phyloP scores from a whole-genome alignment of 352 stramenopile genomes.

The Hyaloperonospora brassicae region DNA sequence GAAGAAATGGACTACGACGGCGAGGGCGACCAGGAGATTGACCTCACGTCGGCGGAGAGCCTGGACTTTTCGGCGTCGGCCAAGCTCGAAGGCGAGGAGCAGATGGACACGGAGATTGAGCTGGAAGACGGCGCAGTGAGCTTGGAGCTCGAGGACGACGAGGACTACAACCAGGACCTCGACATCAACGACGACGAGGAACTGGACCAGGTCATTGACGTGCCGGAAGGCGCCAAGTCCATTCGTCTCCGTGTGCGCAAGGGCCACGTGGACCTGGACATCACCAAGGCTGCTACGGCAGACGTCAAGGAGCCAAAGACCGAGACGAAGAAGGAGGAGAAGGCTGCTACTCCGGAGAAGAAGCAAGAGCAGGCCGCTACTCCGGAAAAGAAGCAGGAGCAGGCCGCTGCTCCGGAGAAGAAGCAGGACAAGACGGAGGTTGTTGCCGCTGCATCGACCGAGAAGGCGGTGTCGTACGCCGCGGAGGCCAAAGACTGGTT shows the following conservation, averaged over 20 bases:
- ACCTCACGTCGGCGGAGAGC: slow-evolving; percentile 15
- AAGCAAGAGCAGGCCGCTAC: slow-evolving; percentile 6
- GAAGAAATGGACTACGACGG: slow-evolving; percentile 28
- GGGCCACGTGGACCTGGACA: slow-evolving; percentile 43
- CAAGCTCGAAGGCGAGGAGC: slow-evolving; percentile 21
- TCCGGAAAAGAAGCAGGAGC: slow-evolving; percentile 5
- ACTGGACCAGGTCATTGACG: slow-evolving; percentile 42
- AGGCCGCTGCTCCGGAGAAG: neutral
- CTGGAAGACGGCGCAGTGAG: slow-evolving; percentile 30
- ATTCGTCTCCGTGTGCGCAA: slow-evolving; percentile 41
- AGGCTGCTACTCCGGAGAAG: neutral
- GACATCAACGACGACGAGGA: slow-evolving; percentile 32
- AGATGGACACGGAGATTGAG: slow-evolving; percentile 30
- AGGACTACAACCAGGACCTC: slow-evolving; percentile 46
- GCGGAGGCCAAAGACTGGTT: slow-evolving; percentile 38
- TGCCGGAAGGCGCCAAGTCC: slow-evolving; percentile 35
- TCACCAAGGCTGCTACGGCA: slow-evolving; percentile 16
- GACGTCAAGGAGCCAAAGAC: neutral
- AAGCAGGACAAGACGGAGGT: slow-evolving; percentile 17
- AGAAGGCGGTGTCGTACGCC: slow-evolving; percentile 32
- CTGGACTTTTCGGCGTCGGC: slow-evolving; percentile 26
- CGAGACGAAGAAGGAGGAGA: neutral
- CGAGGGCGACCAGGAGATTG: slow-evolving; percentile 17
- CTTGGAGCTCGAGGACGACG: slow-evolving; percentile 35
- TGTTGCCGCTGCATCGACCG: slow-evolving; percentile 10